phyloP scores from a whole-genome alignment of 2,329 filamentous ascomycete species.

The Clarireedia homoeocarpa region DNA sequence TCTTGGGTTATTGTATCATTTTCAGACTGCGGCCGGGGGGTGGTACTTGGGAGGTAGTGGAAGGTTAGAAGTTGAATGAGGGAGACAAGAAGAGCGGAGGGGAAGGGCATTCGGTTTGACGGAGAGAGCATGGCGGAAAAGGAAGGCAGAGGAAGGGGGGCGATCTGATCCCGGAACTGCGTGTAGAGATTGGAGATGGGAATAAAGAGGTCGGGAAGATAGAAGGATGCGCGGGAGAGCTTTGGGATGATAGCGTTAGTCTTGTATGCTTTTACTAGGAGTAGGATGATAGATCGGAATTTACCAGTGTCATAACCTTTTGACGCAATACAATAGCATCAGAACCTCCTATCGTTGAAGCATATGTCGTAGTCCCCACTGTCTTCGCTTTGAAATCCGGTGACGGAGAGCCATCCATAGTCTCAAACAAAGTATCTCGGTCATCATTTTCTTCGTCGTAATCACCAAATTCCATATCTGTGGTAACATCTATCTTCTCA shows the following conservation, averaged over 20 bases:
- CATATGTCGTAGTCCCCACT: background rate
- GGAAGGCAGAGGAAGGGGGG: constrained; percentile 24
- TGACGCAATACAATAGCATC: constrained; percentile 27
- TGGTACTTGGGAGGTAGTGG: constrained; percentile 35
- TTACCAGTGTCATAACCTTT: constrained; percentile 24
- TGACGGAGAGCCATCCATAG: background rate
- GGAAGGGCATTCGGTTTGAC: constrained; percentile 31
- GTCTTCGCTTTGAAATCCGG: background rate
- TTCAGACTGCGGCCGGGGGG: constrained; percentile 22
- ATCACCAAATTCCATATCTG: constrained; percentile 35
- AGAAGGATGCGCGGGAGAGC: constrained; percentile 28
- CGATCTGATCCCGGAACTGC: constrained; percentile 37
- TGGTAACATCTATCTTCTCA: constrained; percentile 14
- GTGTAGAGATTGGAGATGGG: constrained; percentile 40
- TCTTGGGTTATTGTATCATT: constrained; percentile 39
- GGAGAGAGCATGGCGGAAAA: constrained; percentile 38
- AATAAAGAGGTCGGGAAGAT: constrained; percentile 39
- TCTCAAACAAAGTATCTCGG: background rate
- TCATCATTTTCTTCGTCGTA: constrained; percentile 36
- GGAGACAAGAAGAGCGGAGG: constrained; percentile 33
- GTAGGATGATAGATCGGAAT: background rate
- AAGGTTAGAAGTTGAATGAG: constrained; percentile 46
- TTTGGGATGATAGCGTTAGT: constrained; percentile 2
- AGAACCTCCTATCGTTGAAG: constrained; percentile 21
- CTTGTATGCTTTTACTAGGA: background rate